phyloP scores from a whole-genome alignment of 441 rosid genomes.

The Hura crepitans region DNA sequence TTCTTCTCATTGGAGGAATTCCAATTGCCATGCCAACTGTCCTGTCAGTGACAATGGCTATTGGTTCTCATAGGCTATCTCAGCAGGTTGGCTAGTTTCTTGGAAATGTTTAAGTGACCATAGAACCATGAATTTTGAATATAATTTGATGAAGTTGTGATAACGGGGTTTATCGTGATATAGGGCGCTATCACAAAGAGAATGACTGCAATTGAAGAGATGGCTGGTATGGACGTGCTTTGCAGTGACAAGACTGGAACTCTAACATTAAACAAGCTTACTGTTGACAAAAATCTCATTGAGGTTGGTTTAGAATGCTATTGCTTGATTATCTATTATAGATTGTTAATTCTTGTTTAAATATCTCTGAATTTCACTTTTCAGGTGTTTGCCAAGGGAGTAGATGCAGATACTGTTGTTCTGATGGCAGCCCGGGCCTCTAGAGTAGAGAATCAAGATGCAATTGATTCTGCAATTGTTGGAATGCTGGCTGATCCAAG shows the following conservation, averaged over 20 bases:
- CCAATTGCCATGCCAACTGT: constrained; percentile 98
- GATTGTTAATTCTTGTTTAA: constrained; percentile 13
- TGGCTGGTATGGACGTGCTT: constrained; percentile 98
- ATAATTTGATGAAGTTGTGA: constrained; percentile 5
- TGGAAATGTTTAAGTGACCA: constrained; percentile 2
- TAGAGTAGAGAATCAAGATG: no score
- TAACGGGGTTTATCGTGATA: constrained; percentile 7
- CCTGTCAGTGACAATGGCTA: constrained; percentile 91
- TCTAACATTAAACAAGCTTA: constrained; percentile 75
- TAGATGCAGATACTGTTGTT: constrained; percentile 72
- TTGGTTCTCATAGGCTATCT: constrained; percentile 82
- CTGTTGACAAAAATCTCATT: constrained; percentile 76
- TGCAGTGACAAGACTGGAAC: constrained; percentile 97
- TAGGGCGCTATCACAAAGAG: constrained; percentile 96
- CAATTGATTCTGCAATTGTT: constrained; percentile 84
- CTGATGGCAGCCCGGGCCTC: constrained; percentile 94
- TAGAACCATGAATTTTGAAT: constrained; percentile 17
- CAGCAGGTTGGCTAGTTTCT: constrained; percentile 57
- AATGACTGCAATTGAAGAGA: constrained; percentile 96
- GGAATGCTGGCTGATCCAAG: constrained; percentile 93
- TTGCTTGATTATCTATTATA: not conserved
- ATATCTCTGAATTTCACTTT: constrained; percentile 18
- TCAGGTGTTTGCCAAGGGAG: constrained; percentile 79
- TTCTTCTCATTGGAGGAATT: constrained; percentile 90
- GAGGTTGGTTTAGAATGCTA: constrained; percentile 52